Evolutionary conservation across 306 rosid genomes (phyloP).

Genomic region (Lupinus albus): DNA sequence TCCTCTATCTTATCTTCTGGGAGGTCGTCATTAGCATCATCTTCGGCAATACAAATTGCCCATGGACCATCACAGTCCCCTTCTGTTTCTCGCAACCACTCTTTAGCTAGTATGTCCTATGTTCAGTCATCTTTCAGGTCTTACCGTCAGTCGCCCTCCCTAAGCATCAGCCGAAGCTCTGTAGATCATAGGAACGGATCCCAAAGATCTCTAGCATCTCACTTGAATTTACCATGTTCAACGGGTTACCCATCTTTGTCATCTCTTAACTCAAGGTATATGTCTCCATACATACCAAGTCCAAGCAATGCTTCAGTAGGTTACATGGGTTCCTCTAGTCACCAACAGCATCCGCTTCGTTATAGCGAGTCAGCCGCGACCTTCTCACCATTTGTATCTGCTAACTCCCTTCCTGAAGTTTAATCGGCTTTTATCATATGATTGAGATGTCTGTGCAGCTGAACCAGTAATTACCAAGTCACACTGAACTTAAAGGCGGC

Average conservation of each 20-base stretch:
- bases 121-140: constrained; percentile 73
- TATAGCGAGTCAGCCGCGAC: constrained; percentile 85
- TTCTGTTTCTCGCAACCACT: constrained; percentile 65
- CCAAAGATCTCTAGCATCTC: constrained; percentile 81
- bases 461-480: constrained; percentile 38
- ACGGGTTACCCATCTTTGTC: constrained; percentile 78
- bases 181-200: constrained; percentile 82
- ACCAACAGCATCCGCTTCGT: constrained; percentile 72
- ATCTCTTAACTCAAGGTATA: constrained; percentile 73
- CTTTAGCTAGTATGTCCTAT: constrained; percentile 68
- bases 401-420: constrained; percentile 77
- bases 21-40: constrained; percentile 60
- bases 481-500: constrained; percentile 11
- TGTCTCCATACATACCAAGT: constrained; percentile 71
- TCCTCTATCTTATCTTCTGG: constrained; percentile 71
- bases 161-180: constrained; percentile 72
- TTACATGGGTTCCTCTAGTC: constrained; percentile 74
- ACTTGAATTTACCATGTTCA: constrained; percentile 71
- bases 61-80: constrained; percentile 50
- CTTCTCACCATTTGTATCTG: constrained; percentile 87
- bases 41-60: constrained; percentile 70
- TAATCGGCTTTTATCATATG: constrained; percentile 5
- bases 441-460: constrained; percentile 28
- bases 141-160: constrained; percentile 62
- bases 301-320: constrained; percentile 72